Base-by-base conservation (phyloP, 441 rosid genomes). In the Iberis amara region DNA sequence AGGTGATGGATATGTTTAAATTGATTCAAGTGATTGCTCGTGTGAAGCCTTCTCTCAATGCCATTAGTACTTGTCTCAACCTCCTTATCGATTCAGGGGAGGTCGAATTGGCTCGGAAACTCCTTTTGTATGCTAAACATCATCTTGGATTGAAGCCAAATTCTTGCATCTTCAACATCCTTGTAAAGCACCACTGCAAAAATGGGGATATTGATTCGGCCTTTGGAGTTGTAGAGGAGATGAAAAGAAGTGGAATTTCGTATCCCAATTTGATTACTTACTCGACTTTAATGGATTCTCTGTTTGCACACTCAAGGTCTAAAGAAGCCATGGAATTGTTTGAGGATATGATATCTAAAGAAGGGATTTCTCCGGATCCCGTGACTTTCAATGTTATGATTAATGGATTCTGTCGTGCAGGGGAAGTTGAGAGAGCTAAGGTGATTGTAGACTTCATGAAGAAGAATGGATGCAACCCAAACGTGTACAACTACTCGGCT, bases 31-130 rank as follows among this genome's bases (percentile, higher is more conserved):
- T 78, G 24, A 62, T 81, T 49, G 79, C 75, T 33, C 86, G 87
- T 31, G 79, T 76, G 60, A 90, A 77, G 65, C 98, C 98, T 47
- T 85, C 96, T 21, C 73, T 79, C 8, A 85, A 73, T 46, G 90
- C 97, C 28, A 47, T 85, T 23, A 81, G 92, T 62, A 87, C 96
- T 15, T 87, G 95, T 65, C 87, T 87, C 59, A 90, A 85, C 67
- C 78, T 83, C 26, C 70, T 87, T 69, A 57, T 85, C 11, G 90
- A 85, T 61, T 74, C 92, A 9, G 69, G 78, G 59, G 79, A 70
- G 74, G 68, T 77, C 26, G 77, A 65, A 55, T 72, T 79, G 44
- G 85, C 85, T 8, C 41, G 50, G 47, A 62, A 65, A 35, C 72
- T 81, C 30, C 82, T 90, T 39, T 39, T 79, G 72, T 75, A 76